A percentile compares a stretch with the other conserved stretches of the same genome.
Evolutionary conservation across 2,329 filamentous ascomycete species (phyloP).

Genomic region (Fusarium dimerum): DNA sequence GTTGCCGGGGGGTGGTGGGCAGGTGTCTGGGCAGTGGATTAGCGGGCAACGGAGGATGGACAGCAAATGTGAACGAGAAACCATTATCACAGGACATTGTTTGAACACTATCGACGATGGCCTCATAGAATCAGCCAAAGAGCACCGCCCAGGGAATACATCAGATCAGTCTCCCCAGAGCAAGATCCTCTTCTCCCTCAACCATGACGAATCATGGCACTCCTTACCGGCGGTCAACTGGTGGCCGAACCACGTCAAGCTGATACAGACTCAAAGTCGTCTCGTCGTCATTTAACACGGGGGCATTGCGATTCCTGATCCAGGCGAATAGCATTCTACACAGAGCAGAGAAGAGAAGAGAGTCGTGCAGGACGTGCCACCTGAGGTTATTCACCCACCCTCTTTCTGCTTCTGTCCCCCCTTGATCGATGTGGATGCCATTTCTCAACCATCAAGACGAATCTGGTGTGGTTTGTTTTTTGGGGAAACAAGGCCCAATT

Average conservation of each 20-base stretch:
- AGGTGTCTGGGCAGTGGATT: conserved; percentile 17
- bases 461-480: too few relatives aligned
- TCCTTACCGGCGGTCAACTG: conserved; percentile 29
- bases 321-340: conserved; percentile 22
- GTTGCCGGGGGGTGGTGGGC: conserved; percentile 24
- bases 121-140: conserved; percentile 19
- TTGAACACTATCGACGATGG: conserved; percentile 23
- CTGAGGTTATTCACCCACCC: too few relatives aligned
- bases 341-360: too few relatives aligned
- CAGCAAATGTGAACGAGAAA: background rate
- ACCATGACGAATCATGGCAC: conserved; percentile 8
- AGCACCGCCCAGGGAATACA: conserved; percentile 23
- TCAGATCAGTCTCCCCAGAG: conserved; percentile 13
- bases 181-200: too few relatives aligned
- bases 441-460: too few relatives aligned
- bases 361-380: too few relatives aligned
- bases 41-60: too few relatives aligned
- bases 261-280: conserved; percentile 20
- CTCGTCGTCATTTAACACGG: conserved; percentile 17
- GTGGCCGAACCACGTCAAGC: conserved; percentile 22
- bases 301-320: conserved; percentile 14
- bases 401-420: too few relatives aligned
- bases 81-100: conserved; percentile 12
- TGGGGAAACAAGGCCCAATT: too few relatives aligned
- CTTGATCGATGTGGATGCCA: too few relatives aligned